These are phyloP conservation scores for Myriosclerotinia curreyana DNA, from an alignment of 2,329 filamentous ascomycete species.

Conservation along the genomic window DNA sequence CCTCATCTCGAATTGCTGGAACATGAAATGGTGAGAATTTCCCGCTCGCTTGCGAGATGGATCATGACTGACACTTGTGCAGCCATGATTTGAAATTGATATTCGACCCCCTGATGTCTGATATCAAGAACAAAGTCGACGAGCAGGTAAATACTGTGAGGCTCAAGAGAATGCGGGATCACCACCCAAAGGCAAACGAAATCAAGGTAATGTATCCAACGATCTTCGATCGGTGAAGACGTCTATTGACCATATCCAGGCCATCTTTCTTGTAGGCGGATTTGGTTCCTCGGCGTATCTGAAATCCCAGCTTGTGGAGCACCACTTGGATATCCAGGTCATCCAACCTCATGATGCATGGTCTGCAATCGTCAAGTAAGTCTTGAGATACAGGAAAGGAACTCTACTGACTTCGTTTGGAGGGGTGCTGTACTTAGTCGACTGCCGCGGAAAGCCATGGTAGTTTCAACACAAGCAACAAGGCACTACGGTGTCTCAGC, in stretches of 20 bases:
- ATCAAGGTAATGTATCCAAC: conserved; percentile 40
- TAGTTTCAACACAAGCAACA: conserved; percentile 28
- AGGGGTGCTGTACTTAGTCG: conserved; percentile 31
- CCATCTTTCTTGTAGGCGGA: conserved; percentile 32
- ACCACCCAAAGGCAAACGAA: conserved; percentile 45
- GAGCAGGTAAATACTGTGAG: conserved; percentile 46
- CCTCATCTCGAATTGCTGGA: conserved; percentile 28
- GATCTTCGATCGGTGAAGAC: conserved; percentile 25
- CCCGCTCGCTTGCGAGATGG: no score
- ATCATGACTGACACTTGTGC: background rate
- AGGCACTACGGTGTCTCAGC: conserved; percentile 31
- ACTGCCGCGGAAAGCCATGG: conserved; percentile 22
- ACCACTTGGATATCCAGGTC: conserved; percentile 36
- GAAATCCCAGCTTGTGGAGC: conserved; percentile 43
- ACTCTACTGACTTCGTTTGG: background rate
- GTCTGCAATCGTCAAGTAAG: conserved; percentile 33
- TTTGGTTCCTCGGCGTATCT: conserved; percentile 32
- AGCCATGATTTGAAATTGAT: conserved; percentile 54
- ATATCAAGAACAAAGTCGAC: conserved; percentile 44
- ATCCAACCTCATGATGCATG: conserved; percentile 30
- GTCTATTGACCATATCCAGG: conserved; percentile 3
- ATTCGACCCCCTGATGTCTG: conserved; percentile 42
- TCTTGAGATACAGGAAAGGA: background rate
- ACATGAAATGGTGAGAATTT: conserved; percentile 30
- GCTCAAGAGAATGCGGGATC: conserved; percentile 34